Evolutionary conservation across 192 early-diverging fungal genomes (phyloP).

Genomic region (Rhizoclosmatium globosum): DNA sequence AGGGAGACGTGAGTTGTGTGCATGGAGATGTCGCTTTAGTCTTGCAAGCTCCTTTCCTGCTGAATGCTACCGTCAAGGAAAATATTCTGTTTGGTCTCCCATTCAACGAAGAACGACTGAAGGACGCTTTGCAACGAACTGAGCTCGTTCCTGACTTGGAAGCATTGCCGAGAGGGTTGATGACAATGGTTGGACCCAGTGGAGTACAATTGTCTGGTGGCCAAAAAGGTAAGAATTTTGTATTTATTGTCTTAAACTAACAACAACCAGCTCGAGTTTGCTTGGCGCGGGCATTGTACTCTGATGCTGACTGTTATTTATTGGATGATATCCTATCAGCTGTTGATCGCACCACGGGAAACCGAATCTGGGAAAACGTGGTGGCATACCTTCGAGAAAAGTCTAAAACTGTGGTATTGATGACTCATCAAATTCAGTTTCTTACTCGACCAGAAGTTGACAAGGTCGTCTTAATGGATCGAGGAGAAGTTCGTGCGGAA

Average conservation of each 20-base stretch:
- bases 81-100: conserved; percentile 78
- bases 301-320: conserved; percentile 75
- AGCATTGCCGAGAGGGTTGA: conserved; percentile 69
- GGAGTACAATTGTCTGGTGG: conserved; percentile 73
- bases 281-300: conserved; percentile 82
- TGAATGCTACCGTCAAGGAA: conserved; percentile 64
- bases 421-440: conserved; percentile 76
- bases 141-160: conserved; percentile 72
- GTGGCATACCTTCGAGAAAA: conserved; percentile 35
- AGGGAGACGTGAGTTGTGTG: not conserved
- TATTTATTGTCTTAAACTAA: conserved; percentile 67
- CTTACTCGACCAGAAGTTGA: conserved; percentile 77
- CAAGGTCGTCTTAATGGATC: conserved; percentile 73
- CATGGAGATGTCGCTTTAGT: conserved; percentile 76
- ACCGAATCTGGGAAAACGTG: conserved; percentile 67
- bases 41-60: conserved; percentile 83
- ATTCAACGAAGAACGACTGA: conserved; percentile 54
- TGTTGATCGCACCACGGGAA: conserved; percentile 75
- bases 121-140: conserved; percentile 55
- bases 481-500: conserved; percentile 71
- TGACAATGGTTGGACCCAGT: conserved; percentile 58
- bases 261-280: conserved; percentile 74
- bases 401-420: conserved; percentile 53
- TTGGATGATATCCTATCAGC: conserved; percentile 88
- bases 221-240: conserved; percentile 64